These are phyloP conservation scores for Nicotiana obtusifolia DNA, from an alignment of 257 asterid genomes.

Conservation along the genomic window DNA sequence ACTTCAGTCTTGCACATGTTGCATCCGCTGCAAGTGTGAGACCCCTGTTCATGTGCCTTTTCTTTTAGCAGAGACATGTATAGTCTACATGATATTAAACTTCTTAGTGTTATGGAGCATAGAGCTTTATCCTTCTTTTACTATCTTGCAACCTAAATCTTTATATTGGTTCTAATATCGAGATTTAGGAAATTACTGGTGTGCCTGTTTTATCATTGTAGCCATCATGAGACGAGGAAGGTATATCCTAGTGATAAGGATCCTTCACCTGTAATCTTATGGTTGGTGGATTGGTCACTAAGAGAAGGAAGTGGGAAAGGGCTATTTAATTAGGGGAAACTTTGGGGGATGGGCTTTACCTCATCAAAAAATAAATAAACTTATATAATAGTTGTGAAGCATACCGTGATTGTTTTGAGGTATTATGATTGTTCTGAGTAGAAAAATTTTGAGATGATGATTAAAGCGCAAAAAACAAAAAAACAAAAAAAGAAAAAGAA, in stretches of 20 bases:
- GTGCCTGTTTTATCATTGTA: background rate
- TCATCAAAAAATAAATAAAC: background rate
- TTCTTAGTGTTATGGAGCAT: background rate
- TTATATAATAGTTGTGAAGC: background rate
- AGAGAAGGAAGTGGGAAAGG: background rate
- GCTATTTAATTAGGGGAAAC: background rate
- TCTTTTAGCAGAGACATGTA: background rate
- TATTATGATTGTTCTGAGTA: background rate
- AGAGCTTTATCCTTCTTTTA: background rate
- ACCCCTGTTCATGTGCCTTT: background rate
- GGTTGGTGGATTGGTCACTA: background rate
- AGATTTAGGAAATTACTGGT: background rate
- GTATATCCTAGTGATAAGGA: background rate
- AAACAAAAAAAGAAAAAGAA: too few relatives aligned
- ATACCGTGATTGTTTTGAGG: background rate
- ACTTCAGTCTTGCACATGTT: too few relatives aligned
- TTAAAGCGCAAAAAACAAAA: background rate
- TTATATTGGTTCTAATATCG: background rate
- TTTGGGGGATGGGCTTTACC: background rate
- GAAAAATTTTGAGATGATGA: background rate
- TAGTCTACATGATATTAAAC: background rate
- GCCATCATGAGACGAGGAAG: background rate
- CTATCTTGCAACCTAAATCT: background rate
- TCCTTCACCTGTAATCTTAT: background rate
- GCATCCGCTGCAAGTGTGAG: too few relatives aligned